Evolutionary conservation across 306 rosid species (phyloP).

Genomic region (Comarum palustre): DNA sequence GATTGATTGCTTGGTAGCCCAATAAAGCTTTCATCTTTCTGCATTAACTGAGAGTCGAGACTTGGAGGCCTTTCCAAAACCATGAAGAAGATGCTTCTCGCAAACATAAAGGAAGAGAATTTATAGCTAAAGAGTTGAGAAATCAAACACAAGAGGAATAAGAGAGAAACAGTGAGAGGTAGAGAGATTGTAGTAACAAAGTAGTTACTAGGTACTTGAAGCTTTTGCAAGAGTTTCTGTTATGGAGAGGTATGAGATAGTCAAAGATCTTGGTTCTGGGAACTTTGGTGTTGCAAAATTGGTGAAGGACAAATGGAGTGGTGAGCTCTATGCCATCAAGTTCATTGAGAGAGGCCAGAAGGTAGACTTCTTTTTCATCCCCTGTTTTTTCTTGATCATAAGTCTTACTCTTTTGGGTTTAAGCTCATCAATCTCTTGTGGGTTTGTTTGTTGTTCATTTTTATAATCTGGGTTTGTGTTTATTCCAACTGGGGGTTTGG

Average conservation of each 20-base stretch:
- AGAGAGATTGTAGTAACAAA: neutral
- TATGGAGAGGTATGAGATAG: conserved; percentile 80
- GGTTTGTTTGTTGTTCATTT: conserved; percentile 10
- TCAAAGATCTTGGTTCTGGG: conserved; percentile 90
- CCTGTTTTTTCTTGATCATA: neutral
- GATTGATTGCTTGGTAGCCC: conserved; percentile 13
- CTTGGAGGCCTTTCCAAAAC: conserved; percentile 26
- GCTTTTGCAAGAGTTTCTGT: neutral
- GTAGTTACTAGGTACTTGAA: neutral
- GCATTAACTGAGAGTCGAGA: conserved; percentile 22
- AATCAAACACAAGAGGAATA: conserved; percentile 9
- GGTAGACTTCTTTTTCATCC: conserved; percentile 36
- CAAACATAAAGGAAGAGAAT: conserved; percentile 24
- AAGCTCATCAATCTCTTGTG: neutral
- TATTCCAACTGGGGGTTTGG: neutral
- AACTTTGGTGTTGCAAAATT: conserved; percentile 93
- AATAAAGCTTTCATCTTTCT: conserved; percentile 27
- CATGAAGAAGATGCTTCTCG: conserved; percentile 33
- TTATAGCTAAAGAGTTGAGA: too few species aligned
- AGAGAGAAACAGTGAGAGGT: conserved; percentile 1
- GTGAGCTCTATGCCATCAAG: conserved; percentile 82
- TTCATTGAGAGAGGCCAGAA: conserved; percentile 85
- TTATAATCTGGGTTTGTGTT: conserved; percentile 8
- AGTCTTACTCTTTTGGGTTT: neutral
- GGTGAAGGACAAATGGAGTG: conserved; percentile 68